Percentiles rank a stretch among this genome's conserved stretches.
These are phyloP conservation scores for Lipomyces sp. DNA, from an alignment of 805 yeast species.

Conservation along the genomic window DNA sequence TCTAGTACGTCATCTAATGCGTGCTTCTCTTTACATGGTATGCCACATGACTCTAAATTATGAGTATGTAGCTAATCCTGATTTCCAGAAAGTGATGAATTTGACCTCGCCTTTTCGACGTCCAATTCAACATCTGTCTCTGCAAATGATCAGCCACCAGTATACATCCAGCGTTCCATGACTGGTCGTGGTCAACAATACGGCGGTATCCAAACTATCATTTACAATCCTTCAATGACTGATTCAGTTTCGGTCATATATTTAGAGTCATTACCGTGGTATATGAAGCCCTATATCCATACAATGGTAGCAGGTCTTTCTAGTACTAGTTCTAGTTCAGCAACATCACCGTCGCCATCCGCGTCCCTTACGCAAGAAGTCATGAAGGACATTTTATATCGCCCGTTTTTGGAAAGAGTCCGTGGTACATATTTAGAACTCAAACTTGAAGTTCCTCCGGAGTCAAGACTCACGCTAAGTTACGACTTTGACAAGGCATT, in stretches of 20 bases:
- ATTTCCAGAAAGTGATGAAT: conserved; percentile 15
- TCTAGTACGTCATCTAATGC: conserved; percentile 40
- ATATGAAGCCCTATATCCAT: conserved; percentile 78
- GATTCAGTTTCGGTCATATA: conserved; percentile 59
- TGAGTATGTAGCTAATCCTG: neutral
- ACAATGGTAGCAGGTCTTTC: conserved; percentile 52
- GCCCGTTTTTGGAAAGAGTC: conserved; percentile 77
- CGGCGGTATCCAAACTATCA: conserved; percentile 83
- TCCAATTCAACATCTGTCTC: conserved; percentile 53
- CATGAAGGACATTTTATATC: conserved; percentile 61
- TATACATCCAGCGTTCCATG: conserved; percentile 78
- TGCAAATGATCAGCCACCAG: conserved; percentile 58
- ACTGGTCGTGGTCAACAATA: conserved; percentile 90
- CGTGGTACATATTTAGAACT: conserved; percentile 86
- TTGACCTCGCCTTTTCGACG: conserved; percentile 42
- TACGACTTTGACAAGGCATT: conserved; percentile 88
- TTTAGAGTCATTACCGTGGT: conserved; percentile 92
- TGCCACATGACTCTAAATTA: neutral
- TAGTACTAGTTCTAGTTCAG: too few species aligned
- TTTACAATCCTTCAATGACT: conserved; percentile 64
- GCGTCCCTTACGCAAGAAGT: conserved; percentile 31
- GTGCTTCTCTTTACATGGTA: conserved; percentile 39
- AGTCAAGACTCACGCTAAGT: conserved; percentile 44
- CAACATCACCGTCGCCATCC: neutral
- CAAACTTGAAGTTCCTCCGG: conserved; percentile 64